Evolutionary conservation across 2,329 filamentous ascomycete genomes (phyloP), one percentile per base, ranked within the genome.

Genomic region (Periconia macrospinosa): DNA sequence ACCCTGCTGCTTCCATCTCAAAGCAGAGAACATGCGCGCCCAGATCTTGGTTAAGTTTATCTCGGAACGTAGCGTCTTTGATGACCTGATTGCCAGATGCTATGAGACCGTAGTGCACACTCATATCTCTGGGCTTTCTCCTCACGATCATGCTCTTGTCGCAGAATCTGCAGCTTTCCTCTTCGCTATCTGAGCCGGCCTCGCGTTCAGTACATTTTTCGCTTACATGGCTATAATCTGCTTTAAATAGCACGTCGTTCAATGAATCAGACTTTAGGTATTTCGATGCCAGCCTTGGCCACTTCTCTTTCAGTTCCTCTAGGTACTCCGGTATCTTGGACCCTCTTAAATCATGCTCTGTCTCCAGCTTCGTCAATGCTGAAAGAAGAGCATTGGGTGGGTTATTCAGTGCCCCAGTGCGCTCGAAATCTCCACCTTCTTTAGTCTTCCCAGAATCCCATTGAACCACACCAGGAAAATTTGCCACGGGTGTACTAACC

Each of bases 361-460:
- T 58, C 50, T 66, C 57, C 7, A 69, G 56, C 44, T 44, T 54
- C 43, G 11, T 58, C 15, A 68, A 45, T 11, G 65, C 66, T 5
- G 50, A 50, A 19, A 54, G 60, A n/a, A 72, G 53, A 19, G 61
- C 18, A 9, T 15, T 35, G 46, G 67, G 67, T 41, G 60, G 61
- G 19, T 49, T 44, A 40, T 57, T 53, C 3, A 63, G 45, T 27
- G 47, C 49, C 13, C 61, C 61, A 14, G 57, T 67, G 6, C 13
- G 10, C 42, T 53, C 30, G 41, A 67, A 67, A 1, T 23, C 37
- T 6, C 56, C 52, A 35, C 46, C 53, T 52, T 66, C 58, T 20
- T 62, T 54, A 1, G 57, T 55, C 48, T 68, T 69, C 10, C 68
- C 69, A 49, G 59, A 68, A 27, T 68, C 61, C 44, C 71, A 73